Evolutionary conservation across 306 rosid species (phyloP), one percentile per base, ranked within the genome.

Genomic region (Begonia loranthoides): DNA sequence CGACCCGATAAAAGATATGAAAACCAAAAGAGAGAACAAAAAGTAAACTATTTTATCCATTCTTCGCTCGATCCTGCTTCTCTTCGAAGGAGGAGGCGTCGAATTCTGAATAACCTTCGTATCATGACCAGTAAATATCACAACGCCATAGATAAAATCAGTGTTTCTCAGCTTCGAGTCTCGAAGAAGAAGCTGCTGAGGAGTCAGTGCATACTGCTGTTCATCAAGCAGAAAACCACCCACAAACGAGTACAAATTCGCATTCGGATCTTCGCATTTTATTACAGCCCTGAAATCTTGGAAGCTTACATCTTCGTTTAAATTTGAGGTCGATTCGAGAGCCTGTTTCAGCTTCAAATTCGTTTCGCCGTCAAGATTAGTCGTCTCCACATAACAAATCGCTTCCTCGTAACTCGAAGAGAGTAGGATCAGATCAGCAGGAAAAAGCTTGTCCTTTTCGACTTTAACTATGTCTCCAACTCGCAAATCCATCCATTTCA

Each of bases 121-220:
- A 60, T 92, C 99, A 28, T 76, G 83, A 22, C 96, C 96, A 0
- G 99, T 83, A 54, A 92, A 92, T 53, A 92, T 76, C 39, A 92
- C 99, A 24, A 67, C 96, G n/a, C 99, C 99, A 17, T 78, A 86
- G 45, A 86, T 57, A 73, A 86, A 92, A 69, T 86, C 99, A 0
- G 94, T 86, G 79, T 86, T 92, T 67, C 90, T 72, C n/a, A 92
- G 78, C 86, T 87, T 92, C n/a, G 99, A 92, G 71, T 81, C 99
- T 56, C 96, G 70, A 49, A 92, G 96, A 34, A 92, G 76, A 61
- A 92, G 84, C 72, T 92, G 99, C 70, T 86, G 96, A 52, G 94
- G 99, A 7, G 84, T 46, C 55, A 92, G 99, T 60, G 99, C 94
- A 51, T 54, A 47, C 12, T 57, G 86, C 48, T 83, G 84, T 45